A percentile compares a stretch with the other conserved stretches of the same genome.
These are phyloP conservation scores for Metrosideros polymorpha DNA, from an alignment of 441 rosid genomes.

Conservation along the genomic window DNA sequence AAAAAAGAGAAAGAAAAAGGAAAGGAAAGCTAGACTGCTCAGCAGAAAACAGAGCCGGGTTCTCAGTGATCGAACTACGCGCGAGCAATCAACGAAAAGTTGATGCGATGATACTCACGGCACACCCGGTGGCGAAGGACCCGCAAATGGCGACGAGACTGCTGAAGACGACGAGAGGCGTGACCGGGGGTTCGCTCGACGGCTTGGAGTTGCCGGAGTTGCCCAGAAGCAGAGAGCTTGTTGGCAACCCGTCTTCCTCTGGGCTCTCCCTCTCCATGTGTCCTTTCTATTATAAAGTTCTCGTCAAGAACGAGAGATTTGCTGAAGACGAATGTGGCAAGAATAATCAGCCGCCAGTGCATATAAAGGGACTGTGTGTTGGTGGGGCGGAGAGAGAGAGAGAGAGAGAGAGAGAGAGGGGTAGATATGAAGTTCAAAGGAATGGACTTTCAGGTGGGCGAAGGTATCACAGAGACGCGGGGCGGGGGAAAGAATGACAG, in stretches of 20 bases:
- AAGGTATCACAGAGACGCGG: background rate
- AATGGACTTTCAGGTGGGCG: background rate
- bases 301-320: background rate
- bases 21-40: background rate
- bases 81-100: background rate
- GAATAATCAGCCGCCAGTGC: background rate
- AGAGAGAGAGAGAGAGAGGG: background rate
- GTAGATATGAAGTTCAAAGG: accelerated
- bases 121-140: constrained; percentile 38
- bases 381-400: background rate
- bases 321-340: background rate
- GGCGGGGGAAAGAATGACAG: background rate
- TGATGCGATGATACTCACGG: constrained; percentile 20
- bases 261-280: background rate
- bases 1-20: background rate
- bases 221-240: background rate
- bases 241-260: background rate
- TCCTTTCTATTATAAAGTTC: background rate
- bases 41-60: background rate
- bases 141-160: constrained; percentile 37
- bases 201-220: background rate
- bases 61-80: background rate
- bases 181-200: background rate
- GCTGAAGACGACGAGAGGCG: constrained; percentile 12
- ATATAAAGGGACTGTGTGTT: background rate